phyloP scores from a whole-genome alignment of 2,329 filamentous ascomycete species.

The Aureobasidium melanogenum region DNA sequence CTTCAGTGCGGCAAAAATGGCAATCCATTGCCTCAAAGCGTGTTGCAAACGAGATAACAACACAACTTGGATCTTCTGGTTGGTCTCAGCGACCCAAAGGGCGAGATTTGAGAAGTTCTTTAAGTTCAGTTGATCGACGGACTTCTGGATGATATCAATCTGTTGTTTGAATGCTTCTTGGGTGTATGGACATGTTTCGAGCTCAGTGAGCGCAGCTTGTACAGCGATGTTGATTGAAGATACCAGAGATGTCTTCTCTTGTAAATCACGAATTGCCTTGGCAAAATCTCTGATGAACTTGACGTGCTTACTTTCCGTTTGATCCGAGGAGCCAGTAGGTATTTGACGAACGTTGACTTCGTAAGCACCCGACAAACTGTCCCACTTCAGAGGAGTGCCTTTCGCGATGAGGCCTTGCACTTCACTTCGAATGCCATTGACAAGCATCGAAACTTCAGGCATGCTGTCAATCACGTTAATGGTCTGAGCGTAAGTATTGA shows the following conservation, averaged over 20 bases:
- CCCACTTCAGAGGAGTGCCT: slow-evolving; percentile 87
- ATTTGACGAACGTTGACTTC: slow-evolving; percentile 71
- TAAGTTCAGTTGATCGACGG: slow-evolving; percentile 91
- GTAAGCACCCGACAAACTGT: slow-evolving; percentile 95
- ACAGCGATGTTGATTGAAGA: slow-evolving; percentile 69
- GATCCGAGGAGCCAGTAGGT: slow-evolving; percentile 47
- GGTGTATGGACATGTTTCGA: slow-evolving; percentile 78
- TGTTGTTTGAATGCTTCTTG: slow-evolving; percentile 68
- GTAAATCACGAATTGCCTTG: slow-evolving; percentile 74
- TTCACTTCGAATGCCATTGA: slow-evolving; percentile 87
- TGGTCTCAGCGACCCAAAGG: slow-evolving; percentile 83
- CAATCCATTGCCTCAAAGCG: slow-evolving; percentile 80
- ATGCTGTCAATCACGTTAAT: slow-evolving; percentile 75
- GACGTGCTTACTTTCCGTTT: slow-evolving; percentile 82
- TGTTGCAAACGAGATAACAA: slow-evolving; percentile 74
- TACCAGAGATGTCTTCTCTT: slow-evolving; percentile 75
- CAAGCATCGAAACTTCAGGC: slow-evolving; percentile 75
- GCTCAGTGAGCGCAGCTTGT: slow-evolving; percentile 72
- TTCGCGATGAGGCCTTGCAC: slow-evolving; percentile 76
- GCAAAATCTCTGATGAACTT: slow-evolving; percentile 95
- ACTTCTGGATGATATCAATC: slow-evolving; percentile 77
- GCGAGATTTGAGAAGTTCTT: slow-evolving; percentile 92
- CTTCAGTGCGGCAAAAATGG: slow-evolving; percentile 60
- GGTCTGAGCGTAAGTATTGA: slow-evolving; percentile 86
- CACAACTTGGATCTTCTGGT: slow-evolving; percentile 71